Evolutionary conservation across 1,284 basidiomycete species (phyloP).

Genomic region (Pterula multifida): DNA sequence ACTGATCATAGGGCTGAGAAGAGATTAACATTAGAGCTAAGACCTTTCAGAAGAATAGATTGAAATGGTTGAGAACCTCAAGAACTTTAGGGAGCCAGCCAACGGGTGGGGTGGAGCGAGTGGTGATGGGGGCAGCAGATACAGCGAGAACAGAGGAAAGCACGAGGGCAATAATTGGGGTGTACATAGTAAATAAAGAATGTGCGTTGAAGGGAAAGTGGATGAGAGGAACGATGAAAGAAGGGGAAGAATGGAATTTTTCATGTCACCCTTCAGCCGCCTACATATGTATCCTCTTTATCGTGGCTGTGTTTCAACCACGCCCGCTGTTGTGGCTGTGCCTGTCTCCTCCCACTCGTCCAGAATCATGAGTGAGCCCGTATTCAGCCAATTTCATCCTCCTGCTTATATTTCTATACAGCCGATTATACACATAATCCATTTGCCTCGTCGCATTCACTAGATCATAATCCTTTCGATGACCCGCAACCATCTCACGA

Average conservation of each 20-base stretch:
- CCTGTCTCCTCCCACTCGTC: background rate
- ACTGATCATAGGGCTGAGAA: conserved; percentile 40
- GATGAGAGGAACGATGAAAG: conserved; percentile 15
- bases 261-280: background rate
- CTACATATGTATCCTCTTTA: background rate
- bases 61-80: conserved; percentile 27
- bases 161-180: conserved; percentile 31
- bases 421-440: conserved; percentile 52
- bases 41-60: conserved; percentile 6
- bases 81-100: conserved; percentile 31
- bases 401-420: conserved; percentile 9
- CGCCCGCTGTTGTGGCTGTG: background rate
- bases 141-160: conserved; percentile 25
- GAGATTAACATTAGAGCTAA: conserved; percentile 2
- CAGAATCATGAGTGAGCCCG: conserved; percentile 3
- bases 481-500: conserved; percentile 41
- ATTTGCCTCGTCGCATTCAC: conserved; percentile 72
- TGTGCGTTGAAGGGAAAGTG: conserved; percentile 16
- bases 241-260: conserved; percentile 11
- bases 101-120: conserved; percentile 28
- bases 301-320: background rate
- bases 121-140: conserved; percentile 27
- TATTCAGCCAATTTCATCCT: background rate
- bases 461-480: conserved; percentile 76
- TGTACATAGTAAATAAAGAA: conserved; percentile 27